Evolutionary conservation across 257 asterid species (phyloP).

Genomic region (Solanum corneliomulleri): DNA sequence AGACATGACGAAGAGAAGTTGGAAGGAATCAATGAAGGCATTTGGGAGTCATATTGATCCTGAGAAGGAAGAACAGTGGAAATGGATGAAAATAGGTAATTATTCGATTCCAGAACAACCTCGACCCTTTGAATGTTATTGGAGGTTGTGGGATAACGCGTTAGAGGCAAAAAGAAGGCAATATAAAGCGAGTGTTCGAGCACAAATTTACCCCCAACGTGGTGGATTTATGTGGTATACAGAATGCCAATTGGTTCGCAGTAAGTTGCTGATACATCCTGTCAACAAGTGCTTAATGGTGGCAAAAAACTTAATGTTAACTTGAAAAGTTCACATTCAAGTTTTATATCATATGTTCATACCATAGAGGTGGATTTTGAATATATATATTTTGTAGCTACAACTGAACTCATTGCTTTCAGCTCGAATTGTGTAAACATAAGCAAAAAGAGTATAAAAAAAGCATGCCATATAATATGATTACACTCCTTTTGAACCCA

Average conservation of each 20-base stretch:
- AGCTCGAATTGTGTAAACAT: neutral
- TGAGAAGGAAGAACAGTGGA: conserved; percentile 53
- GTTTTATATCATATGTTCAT: neutral
- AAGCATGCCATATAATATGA: neutral
- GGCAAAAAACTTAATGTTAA: neutral
- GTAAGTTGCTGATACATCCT: conserved; percentile 20
- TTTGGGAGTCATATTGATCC: conserved; percentile 48
- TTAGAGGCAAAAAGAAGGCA: conserved; percentile 5
- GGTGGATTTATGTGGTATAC: conserved; percentile 7
- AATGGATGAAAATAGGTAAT: conserved; percentile 58
- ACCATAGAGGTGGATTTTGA: neutral
- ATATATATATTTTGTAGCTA: neutral
- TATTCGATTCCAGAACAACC: conserved; percentile 6
- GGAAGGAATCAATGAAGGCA: conserved; percentile 37
- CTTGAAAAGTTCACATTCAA: neutral
- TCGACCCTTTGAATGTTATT: conserved; percentile 11
- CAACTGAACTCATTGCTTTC: neutral
- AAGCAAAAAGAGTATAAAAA: neutral
- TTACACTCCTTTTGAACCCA: neutral
- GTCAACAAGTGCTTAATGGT: conserved; percentile 1
- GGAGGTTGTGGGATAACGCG: conserved; percentile 12
- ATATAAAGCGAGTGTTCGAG: conserved; percentile 4
- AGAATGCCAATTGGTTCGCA: conserved; percentile 12
- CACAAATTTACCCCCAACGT: neutral
- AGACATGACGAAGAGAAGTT: conserved; percentile 25